Conservation (phyloP, 768 basidiomycete genomes). For the Tubosaeta brunneosetosa region DNA sequence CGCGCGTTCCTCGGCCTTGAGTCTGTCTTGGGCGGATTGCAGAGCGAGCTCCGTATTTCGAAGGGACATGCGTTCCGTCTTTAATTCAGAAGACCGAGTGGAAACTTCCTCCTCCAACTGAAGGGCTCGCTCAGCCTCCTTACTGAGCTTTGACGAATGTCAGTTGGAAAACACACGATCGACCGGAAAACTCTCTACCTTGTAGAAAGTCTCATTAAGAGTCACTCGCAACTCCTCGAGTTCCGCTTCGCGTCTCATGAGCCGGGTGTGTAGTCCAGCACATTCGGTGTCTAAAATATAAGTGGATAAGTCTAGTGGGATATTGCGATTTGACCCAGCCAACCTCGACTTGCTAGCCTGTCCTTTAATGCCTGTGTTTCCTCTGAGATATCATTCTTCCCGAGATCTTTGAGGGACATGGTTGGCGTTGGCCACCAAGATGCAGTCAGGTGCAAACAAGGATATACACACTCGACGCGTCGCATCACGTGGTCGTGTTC, state of each 20-base stretch:
- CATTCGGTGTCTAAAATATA: slow-evolving; percentile 31
- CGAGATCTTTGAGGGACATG: slow-evolving; percentile 39
- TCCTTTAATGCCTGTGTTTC: slow-evolving; percentile 35
- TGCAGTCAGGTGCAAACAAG: slow-evolving; percentile 22
- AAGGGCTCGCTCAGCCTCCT: slow-evolving; percentile 53
- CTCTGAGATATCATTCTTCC: slow-evolving; percentile 37
- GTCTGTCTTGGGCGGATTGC: slow-evolving; percentile 42
- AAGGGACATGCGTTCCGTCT: slow-evolving; percentile 46
- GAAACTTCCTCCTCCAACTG: slow-evolving; percentile 49
- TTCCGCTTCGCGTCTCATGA: slow-evolving; percentile 36
- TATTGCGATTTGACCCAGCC: slow-evolving; percentile 1
- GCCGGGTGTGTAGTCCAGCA: slow-evolving; percentile 30
- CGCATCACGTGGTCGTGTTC: slow-evolving; percentile 30
- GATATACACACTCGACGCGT: slow-evolving; percentile 27
- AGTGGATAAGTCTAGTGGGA: slow-evolving; percentile 4
- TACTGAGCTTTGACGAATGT: slow-evolving; percentile 42
- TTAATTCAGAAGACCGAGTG: slow-evolving; percentile 51
- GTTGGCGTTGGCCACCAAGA: slow-evolving; percentile 13
- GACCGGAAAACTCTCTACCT: slow-evolving; percentile 24
- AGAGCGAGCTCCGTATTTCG: slow-evolving; percentile 53
- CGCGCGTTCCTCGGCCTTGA: slow-evolving; percentile 47
- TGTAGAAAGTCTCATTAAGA: slow-evolving; percentile 34
- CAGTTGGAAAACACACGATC: not conserved
- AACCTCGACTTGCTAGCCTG: slow-evolving; percentile 35
- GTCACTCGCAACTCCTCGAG: slow-evolving; percentile 31